Base-by-base conservation (phyloP, 2,329 filamentous ascomycete genomes). In the Hypoxylon sp. region DNA sequence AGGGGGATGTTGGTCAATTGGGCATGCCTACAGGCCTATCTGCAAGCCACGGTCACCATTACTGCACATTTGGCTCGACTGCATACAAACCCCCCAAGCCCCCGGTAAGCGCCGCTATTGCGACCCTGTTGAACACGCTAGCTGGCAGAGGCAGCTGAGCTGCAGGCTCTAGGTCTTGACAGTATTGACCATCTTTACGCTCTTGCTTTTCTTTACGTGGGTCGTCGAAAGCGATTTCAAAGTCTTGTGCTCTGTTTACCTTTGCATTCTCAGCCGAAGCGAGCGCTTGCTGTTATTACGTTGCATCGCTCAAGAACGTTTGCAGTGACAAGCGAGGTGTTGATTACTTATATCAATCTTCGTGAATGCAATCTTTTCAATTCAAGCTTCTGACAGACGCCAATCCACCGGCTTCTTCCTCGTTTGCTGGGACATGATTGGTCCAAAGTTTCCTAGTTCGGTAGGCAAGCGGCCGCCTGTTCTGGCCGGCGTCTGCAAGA, bases 401-500 rank as follows among this genome's bases (percentile, higher is more conserved):
- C 48, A 54, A 42, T 55, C 58, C 37, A 54, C 15, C 42, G 47
- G 48, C 42, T 32, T 62, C 44, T 60, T 52, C 54, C 51, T 58
- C 51, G 47, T 35, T 6, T 60, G 53, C 37, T n/a, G 42, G 42
- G 35, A 44, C 57, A 15, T 48, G n/a, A 69, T 69, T 71, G 68
- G 68, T 17, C 52, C 53, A 5, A 52, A 27, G 57, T 71, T 71
- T 72, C 68, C 60, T 32, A 46, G n/a, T 47, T 64, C 15, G 58
- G 61, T 27, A 42, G 60, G 10, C 50, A 48, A 57, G 56, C 19
- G 71, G 75, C 59, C 72, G 72, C 74, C 60, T 37, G 65, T 57
- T 64, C 35, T 68, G 78, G 78, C 74, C 78, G 75, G 78, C 78
- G 78, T 76, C 73, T 78, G 72, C 65, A 39, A n/a, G 47, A 27